Percentiles rank a stretch among this genome's conserved stretches.
Evolutionary conservation across 106 monocot species (phyloP).

Genomic region (Amphibolis antarctica): DNA sequence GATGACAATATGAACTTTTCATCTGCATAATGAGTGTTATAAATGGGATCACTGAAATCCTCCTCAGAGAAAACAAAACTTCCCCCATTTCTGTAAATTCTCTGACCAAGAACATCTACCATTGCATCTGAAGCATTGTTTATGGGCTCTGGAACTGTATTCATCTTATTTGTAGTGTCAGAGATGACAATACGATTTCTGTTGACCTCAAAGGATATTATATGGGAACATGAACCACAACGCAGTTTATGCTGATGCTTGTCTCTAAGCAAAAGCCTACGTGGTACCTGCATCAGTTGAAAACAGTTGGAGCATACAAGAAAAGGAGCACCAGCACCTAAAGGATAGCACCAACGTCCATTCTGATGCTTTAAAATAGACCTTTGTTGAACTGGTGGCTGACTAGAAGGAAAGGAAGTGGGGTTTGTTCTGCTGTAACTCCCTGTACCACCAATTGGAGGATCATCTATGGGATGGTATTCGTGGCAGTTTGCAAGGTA

Average conservation of each 20-base stretch:
- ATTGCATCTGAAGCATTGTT: constrained; percentile 6
- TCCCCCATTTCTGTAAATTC: constrained; percentile 14
- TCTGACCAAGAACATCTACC: constrained; percentile 1
- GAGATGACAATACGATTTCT: constrained; percentile 41
- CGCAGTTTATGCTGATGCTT: constrained; percentile 45
- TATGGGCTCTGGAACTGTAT: constrained; percentile 11
- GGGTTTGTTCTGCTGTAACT: constrained; percentile 22
- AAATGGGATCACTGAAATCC: constrained; percentile 22
- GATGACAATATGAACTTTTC: constrained; percentile 50
- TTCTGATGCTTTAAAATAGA: constrained; percentile 19
- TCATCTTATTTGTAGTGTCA: constrained; percentile 5
- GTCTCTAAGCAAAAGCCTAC: constrained; percentile 12
- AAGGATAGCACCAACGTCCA: constrained; percentile 39
- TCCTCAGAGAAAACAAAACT: constrained; percentile 12
- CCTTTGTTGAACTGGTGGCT: constrained; percentile 23
- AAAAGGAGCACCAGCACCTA: constrained; percentile 76
- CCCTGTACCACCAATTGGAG: constrained; percentile 18
- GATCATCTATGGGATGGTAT: constrained; percentile 23
- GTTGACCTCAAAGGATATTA: constrained; percentile 43
- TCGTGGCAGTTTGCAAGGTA: constrained; percentile 27
- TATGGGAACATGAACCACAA: constrained; percentile 67
- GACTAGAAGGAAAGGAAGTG: constrained; percentile 23
- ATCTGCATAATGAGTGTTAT: constrained; percentile 19
- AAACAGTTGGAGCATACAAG: constrained; percentile 63
- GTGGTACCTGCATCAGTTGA: constrained; percentile 66